Evolutionary conservation across 768 basidiomycete genomes (phyloP).

Genomic region (Tylopilus cervinicoccineus): DNA sequence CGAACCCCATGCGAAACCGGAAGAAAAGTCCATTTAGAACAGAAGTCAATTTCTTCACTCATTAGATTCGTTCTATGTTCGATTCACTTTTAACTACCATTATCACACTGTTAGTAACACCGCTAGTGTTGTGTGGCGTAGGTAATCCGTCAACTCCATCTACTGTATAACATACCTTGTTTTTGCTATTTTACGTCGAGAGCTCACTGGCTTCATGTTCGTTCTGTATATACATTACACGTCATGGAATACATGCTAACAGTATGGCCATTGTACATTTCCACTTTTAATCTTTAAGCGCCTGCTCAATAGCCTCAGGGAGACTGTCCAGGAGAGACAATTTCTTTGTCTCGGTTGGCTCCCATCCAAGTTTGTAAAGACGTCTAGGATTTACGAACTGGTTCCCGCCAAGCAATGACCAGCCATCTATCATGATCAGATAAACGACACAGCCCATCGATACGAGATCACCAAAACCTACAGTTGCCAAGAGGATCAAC

Average conservation of each 20-base stretch:
- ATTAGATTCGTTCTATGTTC: constrained; percentile 16
- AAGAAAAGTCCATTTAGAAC: neutral
- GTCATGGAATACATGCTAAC: constrained; percentile 1
- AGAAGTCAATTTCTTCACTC: neutral
- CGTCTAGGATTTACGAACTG: constrained; percentile 33
- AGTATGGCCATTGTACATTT: neutral
- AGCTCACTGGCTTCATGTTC: neutral
- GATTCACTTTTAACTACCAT: constrained; percentile 1
- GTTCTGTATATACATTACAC: constrained; percentile 5
- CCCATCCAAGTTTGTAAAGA: constrained; percentile 39
- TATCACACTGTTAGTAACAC: constrained; percentile 6
- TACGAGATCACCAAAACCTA: constrained; percentile 20
- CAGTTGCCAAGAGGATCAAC: constrained; percentile 37
- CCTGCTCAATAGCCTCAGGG: constrained; percentile 28
- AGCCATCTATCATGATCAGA: constrained; percentile 29
- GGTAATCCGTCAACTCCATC: neutral
- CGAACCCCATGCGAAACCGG: neutral
- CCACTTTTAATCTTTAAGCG: constrained; percentile 5
- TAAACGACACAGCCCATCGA: neutral
- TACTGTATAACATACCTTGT: constrained; percentile 1
- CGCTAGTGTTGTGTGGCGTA: neutral
- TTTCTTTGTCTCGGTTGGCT: constrained; percentile 27
- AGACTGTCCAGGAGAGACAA: constrained; percentile 27
- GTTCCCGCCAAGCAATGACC: constrained; percentile 40
- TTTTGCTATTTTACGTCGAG: neutral